phyloP scores from a whole-genome alignment of 371 early-diverging fungal species.

The Mucor plumbeus region DNA sequence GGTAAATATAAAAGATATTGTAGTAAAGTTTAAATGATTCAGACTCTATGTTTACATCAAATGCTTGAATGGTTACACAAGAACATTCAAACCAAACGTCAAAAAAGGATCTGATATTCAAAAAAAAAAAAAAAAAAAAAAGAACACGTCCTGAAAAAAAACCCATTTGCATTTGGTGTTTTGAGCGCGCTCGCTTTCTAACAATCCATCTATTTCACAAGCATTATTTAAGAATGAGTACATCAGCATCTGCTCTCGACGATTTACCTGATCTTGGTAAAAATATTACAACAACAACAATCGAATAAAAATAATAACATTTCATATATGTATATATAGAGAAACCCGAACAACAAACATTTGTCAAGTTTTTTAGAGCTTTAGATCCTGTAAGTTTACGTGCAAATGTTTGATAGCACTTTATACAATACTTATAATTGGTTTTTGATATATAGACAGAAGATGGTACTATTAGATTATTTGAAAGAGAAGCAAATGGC shows the following conservation, averaged over 20 bases:
- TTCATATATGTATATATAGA: conserved; percentile 13
- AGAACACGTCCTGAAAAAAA: neutral
- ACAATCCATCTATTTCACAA: neutral
- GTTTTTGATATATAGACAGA: conserved; percentile 26
- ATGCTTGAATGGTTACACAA: neutral
- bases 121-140: neutral
- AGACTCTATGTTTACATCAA: neutral
- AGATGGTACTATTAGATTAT: conserved; percentile 70
- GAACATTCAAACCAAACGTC: neutral
- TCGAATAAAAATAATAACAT: neutral
- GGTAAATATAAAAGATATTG: too few relatives aligned
- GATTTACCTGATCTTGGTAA: conserved; percentile 39
- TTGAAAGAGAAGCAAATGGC: conserved; percentile 66
- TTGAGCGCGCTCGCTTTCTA: neutral
- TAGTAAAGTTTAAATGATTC: too few relatives aligned
- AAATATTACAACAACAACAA: neutral
- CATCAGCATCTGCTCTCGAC: conserved; percentile 14
- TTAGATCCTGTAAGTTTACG: conserved; percentile 27
- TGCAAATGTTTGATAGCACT: neutral
- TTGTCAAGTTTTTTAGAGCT: conserved; percentile 39
- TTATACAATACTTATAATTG: neutral
- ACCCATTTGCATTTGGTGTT: conserved; percentile 3
- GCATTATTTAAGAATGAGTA: neutral
- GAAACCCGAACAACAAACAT: conserved; percentile 43
- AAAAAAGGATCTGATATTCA: neutral